Evolutionary conservation across 2,329 filamentous ascomycete genomes (phyloP), one percentile per base, ranked within the genome.

Genomic region (Nothopassalora personata): DNA sequence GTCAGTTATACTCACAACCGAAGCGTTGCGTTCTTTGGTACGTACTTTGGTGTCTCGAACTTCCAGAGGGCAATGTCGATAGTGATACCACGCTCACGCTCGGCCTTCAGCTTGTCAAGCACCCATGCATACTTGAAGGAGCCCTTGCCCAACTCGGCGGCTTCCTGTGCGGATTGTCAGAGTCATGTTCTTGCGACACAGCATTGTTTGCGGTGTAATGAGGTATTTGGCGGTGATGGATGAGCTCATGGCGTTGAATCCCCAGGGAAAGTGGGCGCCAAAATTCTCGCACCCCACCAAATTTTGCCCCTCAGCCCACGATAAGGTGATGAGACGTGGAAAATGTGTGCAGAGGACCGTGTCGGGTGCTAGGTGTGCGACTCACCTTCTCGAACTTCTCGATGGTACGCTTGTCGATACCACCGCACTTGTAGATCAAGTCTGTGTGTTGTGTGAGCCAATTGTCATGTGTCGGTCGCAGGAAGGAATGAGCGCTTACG

Each of bases 71-170:
- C 94, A 79, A 97, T 97, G 82, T 97, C 94, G 78, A 99, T 88
- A 83, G 94, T 99, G 91, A 99, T 99, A 96, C 94, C 94, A 91
- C 94, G 94, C 87, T 97, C 94, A 91, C 94, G 94, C 90, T 99
- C 94, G 79, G 94, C 91, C 91, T 99, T 97, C 77, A 99, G 89
- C 85, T 99, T 99, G 91, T 99, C 94, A 80, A 99, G 87, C 80
- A 99, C 94, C 94, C 94, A 97, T 74, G 93, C 94, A 83, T 99
- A 99, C 88, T 99, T 99, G 93, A 99, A 99, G 79, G 93, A 97
- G 85, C 94, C 94, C 89, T 99, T 99, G 79, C 94, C 94, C 79
- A 97, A 86, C 82, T 97, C 91, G 81, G 92, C 91, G 77, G 94
- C 94, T 92, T 97, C 93, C 91, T 95, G 72, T 67, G 59, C 79